Base-by-base conservation (phyloP, 2,329 filamentous ascomycete genomes). In the Apiospora phragmitis region DNA sequence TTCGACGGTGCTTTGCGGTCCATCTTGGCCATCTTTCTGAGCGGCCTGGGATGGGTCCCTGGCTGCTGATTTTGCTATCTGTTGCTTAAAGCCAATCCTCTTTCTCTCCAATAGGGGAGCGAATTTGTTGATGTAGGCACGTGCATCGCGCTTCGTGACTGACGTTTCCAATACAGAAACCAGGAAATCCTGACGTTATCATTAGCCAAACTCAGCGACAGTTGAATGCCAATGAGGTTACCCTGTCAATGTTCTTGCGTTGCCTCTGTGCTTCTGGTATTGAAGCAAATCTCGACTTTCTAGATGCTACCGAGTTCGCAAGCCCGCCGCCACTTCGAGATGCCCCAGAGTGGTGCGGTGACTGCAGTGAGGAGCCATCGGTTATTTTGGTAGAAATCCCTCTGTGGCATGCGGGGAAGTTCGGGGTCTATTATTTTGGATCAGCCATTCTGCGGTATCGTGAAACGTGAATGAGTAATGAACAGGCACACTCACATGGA, bases 91-190 rank as follows among this genome's bases (percentile, higher is more conserved):
- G 26, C 77, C 81, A 71, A 75, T 76, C 67, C 74, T 73, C 69
- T 77, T 80, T 73, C 77, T 80, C 75, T 79, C 76, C n/a, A 80
- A 74, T 24, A 75, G 77, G 68, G 73, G 79, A 71, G 72, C 91
- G 80, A 98, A 97, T 72, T 94, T 95, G 75, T 96, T 92, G 21
- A 99, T 87, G 79, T 98, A 99, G 47, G 93, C 91, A 81, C 93
- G 95, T 66, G 95, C 94, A 83, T 99, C 96, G 76, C 96, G 91
- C 81, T 95, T 97, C 0, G 95, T 98, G 7, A 95, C 93, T 14
- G 94, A 94, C 24, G 95, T 94, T 77, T 93, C 94, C 42, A 99
- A 86, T 4, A 98, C 89, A 21, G 94, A 95, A 42, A 97, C 87
- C 76, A 97, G 91, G 77, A 97, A 92, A 78, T 97, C 94, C 92